Evolutionary conservation across 2,329 filamentous ascomycete genomes (phyloP), one percentile per base, ranked within the genome.

Genomic region (Calonectria naviculata): DNA sequence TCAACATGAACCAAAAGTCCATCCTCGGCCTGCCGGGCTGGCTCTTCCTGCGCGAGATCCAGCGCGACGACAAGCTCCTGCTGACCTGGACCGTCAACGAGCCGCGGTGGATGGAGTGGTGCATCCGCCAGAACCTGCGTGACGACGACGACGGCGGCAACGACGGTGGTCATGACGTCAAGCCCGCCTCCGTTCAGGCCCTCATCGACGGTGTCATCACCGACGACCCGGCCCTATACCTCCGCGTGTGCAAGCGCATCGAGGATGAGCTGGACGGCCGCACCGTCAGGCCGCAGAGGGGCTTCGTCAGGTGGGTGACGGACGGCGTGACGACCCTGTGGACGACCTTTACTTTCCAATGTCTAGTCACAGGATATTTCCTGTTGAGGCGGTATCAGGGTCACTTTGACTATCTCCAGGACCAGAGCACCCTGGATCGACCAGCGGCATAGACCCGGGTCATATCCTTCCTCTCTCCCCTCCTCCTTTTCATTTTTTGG

Each of bases 71-170:
- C 71, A 88, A 93, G 26, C 88, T 89, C 5, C 85, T 98, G 5
- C 92, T 93, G 77, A 89, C 91, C 0, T 98, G 96, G 96, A 98
- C 95, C 0, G 93, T 98, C 62, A 98, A 98, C 80, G 89, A 93
- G 17, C 89, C 90, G 73, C 86, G 87, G 61, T 89, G 91, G 83
- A 98, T 98, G 95, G 89, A 91, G 76, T 98, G 95, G 94, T 89
- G 91, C 73, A 90, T 97, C 38, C 75, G 77, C 5, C 78, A 79
- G 71, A 82, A 83, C 60, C 70, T 76, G 21, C 72, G 67, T 13
- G 83, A 87, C 31, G 54, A 56, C 84, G 89, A 47, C 77, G 46
- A 54, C 29, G 26, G 8, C 76, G 29, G 26, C 28, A 10, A 36
- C 36, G 49, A 21, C n/a, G 36, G 15, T 2, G 28, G 62, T 21